Evolutionary conservation across 139 green algal genomes (phyloP).

Genomic region (Chlamydomonas sphaeroides): DNA sequence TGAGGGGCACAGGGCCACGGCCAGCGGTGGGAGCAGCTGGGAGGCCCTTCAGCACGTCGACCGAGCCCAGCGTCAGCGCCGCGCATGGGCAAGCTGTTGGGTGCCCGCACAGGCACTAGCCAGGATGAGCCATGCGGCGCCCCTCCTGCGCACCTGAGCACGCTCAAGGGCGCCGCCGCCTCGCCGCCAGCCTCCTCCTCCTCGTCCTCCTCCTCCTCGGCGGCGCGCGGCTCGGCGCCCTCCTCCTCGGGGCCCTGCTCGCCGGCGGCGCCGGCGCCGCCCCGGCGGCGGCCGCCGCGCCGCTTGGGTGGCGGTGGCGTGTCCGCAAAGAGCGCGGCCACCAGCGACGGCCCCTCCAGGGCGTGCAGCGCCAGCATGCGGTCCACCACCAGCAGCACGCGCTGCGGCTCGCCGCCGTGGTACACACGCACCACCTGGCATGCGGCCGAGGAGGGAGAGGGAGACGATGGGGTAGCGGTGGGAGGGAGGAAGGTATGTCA

Average conservation of each 20-base stretch:
- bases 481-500: not conserved
- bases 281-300: not conserved
- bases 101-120: no score
- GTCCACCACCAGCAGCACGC: conserved; percentile 73
- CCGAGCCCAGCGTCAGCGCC: no score
- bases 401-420: conserved; percentile 14
- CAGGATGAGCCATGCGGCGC: no score
- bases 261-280: not conserved
- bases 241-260: not conserved
- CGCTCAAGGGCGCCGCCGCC: not conserved
- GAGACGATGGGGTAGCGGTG: no score
- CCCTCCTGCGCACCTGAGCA: conserved; percentile 5
- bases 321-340: conserved; percentile 41
- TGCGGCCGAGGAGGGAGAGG: no score
- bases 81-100: no score
- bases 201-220: conserved; percentile 2
- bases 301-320: not conserved
- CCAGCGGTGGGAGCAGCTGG: no score
- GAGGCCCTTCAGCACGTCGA: no score
- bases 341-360: conserved; percentile 37
- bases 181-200: not conserved
- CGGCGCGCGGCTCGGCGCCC: not conserved
- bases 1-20: no score
- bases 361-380: conserved; percentile 70
- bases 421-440: conserved; percentile 22